Percentiles rank a stretch among this genome's conserved stretches.
Conservation (phyloP, 257 asterid genomes). For the Thymus mandschuricus region DNA sequence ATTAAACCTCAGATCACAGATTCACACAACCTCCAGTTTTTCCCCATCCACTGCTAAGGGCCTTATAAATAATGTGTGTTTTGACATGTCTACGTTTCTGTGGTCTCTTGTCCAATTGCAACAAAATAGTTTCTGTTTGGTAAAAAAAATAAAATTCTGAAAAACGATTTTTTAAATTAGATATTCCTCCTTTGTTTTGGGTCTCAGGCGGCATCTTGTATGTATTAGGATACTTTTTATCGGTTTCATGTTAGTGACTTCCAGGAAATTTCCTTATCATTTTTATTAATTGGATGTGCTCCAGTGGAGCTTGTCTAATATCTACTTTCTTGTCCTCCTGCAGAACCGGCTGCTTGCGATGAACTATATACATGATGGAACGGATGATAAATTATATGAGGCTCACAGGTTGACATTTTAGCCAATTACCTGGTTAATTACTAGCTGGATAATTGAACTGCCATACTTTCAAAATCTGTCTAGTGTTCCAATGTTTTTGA, state of each 20-base stretch:
- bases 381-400: constrained; percentile 75
- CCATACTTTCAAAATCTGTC: constrained; percentile 16
- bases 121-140: not conserved
- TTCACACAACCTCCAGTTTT: not conserved
- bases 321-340: constrained; percentile 35
- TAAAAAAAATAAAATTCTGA: not conserved
- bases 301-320: constrained; percentile 16
- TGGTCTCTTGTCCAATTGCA: not conserved
- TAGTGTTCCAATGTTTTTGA: constrained; percentile 2
- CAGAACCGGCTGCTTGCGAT: constrained; percentile 99
- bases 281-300: constrained; percentile 7
- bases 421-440: constrained; percentile 27
- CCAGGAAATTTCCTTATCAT: constrained; percentile 8
- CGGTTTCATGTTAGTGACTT: constrained; percentile 24
- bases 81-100: not conserved
- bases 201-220: constrained; percentile 19
- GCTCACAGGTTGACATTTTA: constrained; percentile 82
- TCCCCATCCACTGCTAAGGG: too few species aligned
- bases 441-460: constrained; percentile 23
- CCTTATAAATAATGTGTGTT: not conserved
- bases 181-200: not conserved
- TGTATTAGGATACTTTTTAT: constrained; percentile 14
- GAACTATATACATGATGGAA: constrained; percentile 95
- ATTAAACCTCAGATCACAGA: not conserved
- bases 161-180: not conserved